Percentiles rank a stretch among this genome's conserved stretches.
These are phyloP conservation scores for Stephanodiscus triporus DNA, from an alignment of 108 stramenopile genomes.

Conservation along the genomic window DNA sequence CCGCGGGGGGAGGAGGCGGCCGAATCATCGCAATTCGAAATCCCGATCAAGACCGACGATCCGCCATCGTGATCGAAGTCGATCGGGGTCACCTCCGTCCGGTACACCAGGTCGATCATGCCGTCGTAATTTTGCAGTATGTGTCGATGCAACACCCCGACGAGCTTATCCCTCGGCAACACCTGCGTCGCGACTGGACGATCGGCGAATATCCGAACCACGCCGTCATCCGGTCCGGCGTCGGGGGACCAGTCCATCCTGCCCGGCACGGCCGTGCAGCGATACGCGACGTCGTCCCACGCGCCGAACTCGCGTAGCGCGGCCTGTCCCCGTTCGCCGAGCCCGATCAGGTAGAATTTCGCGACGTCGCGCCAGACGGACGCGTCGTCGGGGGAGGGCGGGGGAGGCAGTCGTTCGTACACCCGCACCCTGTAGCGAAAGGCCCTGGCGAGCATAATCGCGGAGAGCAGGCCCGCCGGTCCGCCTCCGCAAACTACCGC, in stretches of 20 bases:
- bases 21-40: slow-evolving; percentile 20
- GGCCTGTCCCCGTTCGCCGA: slow-evolving; percentile 82
- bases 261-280: slow-evolving; percentile 72
- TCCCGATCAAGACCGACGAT: slow-evolving; percentile 33
- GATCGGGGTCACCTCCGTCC: slow-evolving; percentile 61
- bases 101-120: slow-evolving; percentile 60
- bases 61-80: slow-evolving; percentile 50
- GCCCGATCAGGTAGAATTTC: slow-evolving; percentile 79
- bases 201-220: slow-evolving; percentile 74
- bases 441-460: slow-evolving; percentile 63
- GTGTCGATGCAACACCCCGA: slow-evolving; percentile 69
- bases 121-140: slow-evolving; percentile 55
- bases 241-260: slow-evolving; percentile 85
- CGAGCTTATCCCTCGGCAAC: slow-evolving; percentile 78
- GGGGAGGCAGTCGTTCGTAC: slow-evolving; percentile 64
- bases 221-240: slow-evolving; percentile 57
- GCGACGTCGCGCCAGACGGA: slow-evolving; percentile 67
- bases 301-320: slow-evolving; percentile 74
- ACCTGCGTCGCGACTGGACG: slow-evolving; percentile 72
- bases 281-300: slow-evolving; percentile 65
- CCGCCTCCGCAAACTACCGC: slow-evolving; percentile 72
- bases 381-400: slow-evolving; percentile 64
- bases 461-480: slow-evolving; percentile 69
- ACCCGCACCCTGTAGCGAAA: slow-evolving; percentile 53
- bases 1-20: slow-evolving; percentile 1